Conservation (phyloP, 2,329 filamentous ascomycete species). For the Byssoonygena ceratinophila region DNA sequence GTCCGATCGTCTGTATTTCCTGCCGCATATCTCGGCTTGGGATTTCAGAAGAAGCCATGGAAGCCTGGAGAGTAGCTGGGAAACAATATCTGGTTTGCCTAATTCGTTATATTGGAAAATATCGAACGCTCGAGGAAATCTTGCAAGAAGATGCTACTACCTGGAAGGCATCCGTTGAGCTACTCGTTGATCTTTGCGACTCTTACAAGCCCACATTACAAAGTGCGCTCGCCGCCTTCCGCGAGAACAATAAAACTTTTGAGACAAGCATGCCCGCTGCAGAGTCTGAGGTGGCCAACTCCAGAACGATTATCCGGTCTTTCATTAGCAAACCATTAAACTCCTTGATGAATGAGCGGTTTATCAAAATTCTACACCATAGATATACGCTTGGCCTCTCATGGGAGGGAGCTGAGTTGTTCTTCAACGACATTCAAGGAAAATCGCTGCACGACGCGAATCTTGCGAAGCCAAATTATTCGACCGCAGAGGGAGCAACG, state of each 20-base stretch:
- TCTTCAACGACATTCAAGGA: conserved; percentile 41
- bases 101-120: conserved; percentile 53
- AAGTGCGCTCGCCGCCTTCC: conserved; percentile 40
- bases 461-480: conserved; percentile 16
- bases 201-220: conserved; percentile 57
- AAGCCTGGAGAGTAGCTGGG: conserved; percentile 62
- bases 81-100: conserved; percentile 64
- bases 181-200: conserved; percentile 61
- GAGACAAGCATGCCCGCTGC: background rate
- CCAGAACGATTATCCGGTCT: conserved; percentile 41
- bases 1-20: conserved; percentile 53
- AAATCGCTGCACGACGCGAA: conserved; percentile 18
- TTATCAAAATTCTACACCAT: conserved; percentile 53
- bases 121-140: conserved; percentile 50
- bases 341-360: conserved; percentile 54
- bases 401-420: conserved; percentile 59
- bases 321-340: conserved; percentile 66
- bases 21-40: conserved; percentile 58
- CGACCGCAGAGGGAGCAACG: conserved; percentile 20
- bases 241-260: conserved; percentile 31
- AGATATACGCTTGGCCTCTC: conserved; percentile 44
- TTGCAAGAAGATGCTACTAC: conserved; percentile 32
- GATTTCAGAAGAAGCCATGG: conserved; percentile 61
- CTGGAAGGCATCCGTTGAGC: conserved; percentile 38
- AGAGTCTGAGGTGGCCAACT: background rate